A percentile compares a stretch with the other conserved stretches of the same genome.
Evolutionary conservation across 2,329 filamentous ascomycete species (phyloP).

Genomic region (Dactylellina haptotyla): DNA sequence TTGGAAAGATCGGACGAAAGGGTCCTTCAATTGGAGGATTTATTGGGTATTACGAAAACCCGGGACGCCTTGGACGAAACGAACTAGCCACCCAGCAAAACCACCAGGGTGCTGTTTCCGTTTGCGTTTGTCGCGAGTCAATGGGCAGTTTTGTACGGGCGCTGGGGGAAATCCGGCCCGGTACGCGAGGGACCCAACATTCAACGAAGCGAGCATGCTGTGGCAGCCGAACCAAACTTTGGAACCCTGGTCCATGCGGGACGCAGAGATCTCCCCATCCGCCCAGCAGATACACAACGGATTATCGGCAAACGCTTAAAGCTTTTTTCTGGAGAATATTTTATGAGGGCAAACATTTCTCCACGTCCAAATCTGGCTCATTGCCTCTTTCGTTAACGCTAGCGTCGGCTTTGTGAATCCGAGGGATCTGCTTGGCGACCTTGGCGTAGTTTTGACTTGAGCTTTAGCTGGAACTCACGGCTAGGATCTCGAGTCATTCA

Average conservation of each 20-base stretch:
- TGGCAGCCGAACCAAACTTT: conserved; percentile 40
- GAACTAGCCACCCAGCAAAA: background rate
- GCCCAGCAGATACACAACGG: background rate
- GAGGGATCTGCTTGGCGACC: conserved; percentile 1
- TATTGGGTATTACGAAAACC: background rate
- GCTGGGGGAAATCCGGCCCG: conserved; percentile 36
- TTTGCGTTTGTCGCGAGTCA: background rate
- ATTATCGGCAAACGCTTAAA: conserved; percentile 33
- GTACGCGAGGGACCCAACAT: conserved; percentile 20
- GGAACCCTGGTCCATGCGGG: background rate
- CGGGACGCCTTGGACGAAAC: background rate
- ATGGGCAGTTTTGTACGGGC: background rate
- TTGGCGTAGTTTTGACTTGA: background rate
- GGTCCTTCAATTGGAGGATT: conserved; percentile 44
- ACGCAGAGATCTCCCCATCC: background rate
- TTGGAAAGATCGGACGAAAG: conserved; percentile 48
- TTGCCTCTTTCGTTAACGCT: conserved; percentile 20
- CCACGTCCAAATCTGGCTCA: conserved; percentile 4
- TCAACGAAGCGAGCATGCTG: conserved; percentile 8
- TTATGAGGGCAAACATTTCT: background rate
- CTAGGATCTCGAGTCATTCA: background rate
- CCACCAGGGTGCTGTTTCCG: background rate
- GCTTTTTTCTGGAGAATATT: background rate
- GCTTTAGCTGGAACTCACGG: background rate
- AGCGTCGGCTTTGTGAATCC: conserved; percentile 21